These are phyloP conservation scores for Cryoendolithus antarcticus DNA, from an alignment of 2,329 filamentous ascomycete species.

Conservation along the genomic window DNA sequence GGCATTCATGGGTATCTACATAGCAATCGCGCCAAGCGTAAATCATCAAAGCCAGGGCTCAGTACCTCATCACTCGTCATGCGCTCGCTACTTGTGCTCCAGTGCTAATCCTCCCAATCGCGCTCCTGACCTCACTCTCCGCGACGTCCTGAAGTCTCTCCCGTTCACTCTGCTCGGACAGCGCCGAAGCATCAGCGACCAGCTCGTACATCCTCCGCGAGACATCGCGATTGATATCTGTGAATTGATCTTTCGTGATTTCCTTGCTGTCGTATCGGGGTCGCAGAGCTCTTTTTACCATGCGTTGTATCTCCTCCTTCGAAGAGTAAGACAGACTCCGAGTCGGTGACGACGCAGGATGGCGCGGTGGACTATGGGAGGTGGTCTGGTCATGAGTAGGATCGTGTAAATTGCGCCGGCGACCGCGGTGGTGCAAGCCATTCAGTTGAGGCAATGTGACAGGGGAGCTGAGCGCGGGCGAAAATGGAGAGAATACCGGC, in stretches of 20 bases:
- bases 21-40: background rate
- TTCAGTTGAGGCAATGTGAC: no score
- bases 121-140: slow-evolving; percentile 63
- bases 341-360: slow-evolving; percentile 16
- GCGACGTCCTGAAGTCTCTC: slow-evolving; percentile 66
- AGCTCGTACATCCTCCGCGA: slow-evolving; percentile 76
- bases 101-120: slow-evolving; percentile 36
- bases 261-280: slow-evolving; percentile 70
- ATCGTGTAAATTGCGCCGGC: slow-evolving; percentile 9
- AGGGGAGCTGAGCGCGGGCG: slow-evolving; percentile 27
- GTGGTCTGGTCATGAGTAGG: slow-evolving; percentile 14
- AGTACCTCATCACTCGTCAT: no score
- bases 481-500: slow-evolving; percentile 45
- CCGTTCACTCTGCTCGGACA: slow-evolving; percentile 52
- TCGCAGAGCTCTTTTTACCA: slow-evolving; percentile 72
- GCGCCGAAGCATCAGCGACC: slow-evolving; percentile 38
- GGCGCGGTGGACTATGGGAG: no score
- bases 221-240: slow-evolving; percentile 78
- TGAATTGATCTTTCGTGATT: slow-evolving; percentile 81
- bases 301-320: slow-evolving; percentile 78
- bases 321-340: slow-evolving; percentile 59
- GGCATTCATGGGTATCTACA: slow-evolving; percentile 7
- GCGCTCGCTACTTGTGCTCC: no score
- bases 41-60: background rate
- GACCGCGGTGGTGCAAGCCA: slow-evolving; percentile 7